Evolutionary conservation across 495 filamentous ascomycete genomes (phyloP).

Genomic region (Aspergillus mulundensis): DNA sequence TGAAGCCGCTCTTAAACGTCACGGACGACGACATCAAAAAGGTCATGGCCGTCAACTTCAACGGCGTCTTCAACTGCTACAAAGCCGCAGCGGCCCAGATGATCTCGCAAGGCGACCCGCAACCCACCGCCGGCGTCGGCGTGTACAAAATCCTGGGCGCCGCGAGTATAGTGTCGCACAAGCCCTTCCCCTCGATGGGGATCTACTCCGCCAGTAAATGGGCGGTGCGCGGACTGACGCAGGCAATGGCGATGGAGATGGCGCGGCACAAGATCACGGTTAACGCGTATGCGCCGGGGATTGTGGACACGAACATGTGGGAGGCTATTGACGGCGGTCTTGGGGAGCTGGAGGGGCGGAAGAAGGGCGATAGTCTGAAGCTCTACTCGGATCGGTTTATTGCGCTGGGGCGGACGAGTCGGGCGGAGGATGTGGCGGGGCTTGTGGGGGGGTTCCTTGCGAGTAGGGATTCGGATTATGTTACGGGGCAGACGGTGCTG

Average conservation of each 20-base stretch:
- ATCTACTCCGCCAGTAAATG: slow-evolving; percentile 58
- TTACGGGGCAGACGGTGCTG: slow-evolving; percentile 60
- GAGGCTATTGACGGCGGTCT: slow-evolving; percentile 53
- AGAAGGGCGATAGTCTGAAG: slow-evolving; percentile 49
- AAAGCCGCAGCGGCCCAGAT: slow-evolving; percentile 64
- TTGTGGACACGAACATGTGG: slow-evolving; percentile 61
- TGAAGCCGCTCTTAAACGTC: slow-evolving; percentile 58
- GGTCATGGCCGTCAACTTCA: slow-evolving; percentile 57
- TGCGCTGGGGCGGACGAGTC: slow-evolving; percentile 46
- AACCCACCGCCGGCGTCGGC: slow-evolving; percentile 28
- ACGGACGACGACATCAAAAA: slow-evolving; percentile 51
- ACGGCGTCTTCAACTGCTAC: slow-evolving; percentile 63
- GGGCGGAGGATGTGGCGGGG: slow-evolving; percentile 56
- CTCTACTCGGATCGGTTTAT: slow-evolving; percentile 42
- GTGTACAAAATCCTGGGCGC: slow-evolving; percentile 53
- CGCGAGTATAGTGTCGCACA: slow-evolving; percentile 54
- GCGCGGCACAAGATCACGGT: slow-evolving; percentile 56
- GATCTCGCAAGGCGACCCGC: slow-evolving; percentile 32
- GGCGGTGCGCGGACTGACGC: slow-evolving; percentile 56
- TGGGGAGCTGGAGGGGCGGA: slow-evolving; percentile 37
- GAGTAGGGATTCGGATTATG: slow-evolving; percentile 50
- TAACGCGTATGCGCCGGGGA: slow-evolving; percentile 60
- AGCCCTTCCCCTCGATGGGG: slow-evolving; percentile 45
- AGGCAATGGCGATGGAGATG: slow-evolving; percentile 56
- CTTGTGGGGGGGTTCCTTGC: slow-evolving; percentile 55